Evolutionary conservation across 225 moss, liverwort and hornwort genomes (phyloP).

Genomic region (Antitrichia curtipendula): DNA sequence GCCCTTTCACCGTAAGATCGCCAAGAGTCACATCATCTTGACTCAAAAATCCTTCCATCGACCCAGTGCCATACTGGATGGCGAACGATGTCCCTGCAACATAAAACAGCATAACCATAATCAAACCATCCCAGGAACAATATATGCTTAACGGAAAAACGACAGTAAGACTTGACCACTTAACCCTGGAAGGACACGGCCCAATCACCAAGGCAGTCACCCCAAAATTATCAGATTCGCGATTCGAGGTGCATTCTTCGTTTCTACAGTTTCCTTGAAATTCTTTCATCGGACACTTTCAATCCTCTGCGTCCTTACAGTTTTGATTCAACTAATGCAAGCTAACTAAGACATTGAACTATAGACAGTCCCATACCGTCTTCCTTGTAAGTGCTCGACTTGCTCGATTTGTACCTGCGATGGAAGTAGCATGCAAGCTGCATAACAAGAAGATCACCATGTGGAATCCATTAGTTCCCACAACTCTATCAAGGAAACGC

Average conservation of each 20-base stretch:
- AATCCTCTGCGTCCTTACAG: background rate
- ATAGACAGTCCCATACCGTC: conserved; percentile 41
- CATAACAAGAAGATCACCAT: background rate
- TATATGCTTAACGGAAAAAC: background rate
- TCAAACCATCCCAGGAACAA: background rate
- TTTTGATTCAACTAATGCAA: background rate
- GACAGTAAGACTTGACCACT: background rate
- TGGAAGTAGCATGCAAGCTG: conserved; percentile 89
- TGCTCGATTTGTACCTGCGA: conserved; percentile 63
- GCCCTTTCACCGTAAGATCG: conserved; percentile 56
- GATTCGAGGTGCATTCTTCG: background rate
- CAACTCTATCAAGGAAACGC: background rate
- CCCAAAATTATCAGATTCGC: background rate
- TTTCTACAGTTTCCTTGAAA: background rate
- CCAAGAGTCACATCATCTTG: conserved; percentile 62
- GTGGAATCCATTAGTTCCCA: background rate
- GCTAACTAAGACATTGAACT: background rate
- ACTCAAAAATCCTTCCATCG: conserved; percentile 81
- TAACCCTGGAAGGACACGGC: background rate
- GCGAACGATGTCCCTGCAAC: conserved; percentile 61
- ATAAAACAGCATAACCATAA: background rate
- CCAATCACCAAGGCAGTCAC: background rate
- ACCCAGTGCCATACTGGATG: conserved; percentile 72
- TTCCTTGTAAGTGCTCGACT: conserved; percentile 63
- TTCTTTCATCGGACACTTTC: too few species aligned